These are phyloP conservation scores for Mycothermus thermophilus DNA, from an alignment of 495 filamentous ascomycete species.

Conservation along the genomic window DNA sequence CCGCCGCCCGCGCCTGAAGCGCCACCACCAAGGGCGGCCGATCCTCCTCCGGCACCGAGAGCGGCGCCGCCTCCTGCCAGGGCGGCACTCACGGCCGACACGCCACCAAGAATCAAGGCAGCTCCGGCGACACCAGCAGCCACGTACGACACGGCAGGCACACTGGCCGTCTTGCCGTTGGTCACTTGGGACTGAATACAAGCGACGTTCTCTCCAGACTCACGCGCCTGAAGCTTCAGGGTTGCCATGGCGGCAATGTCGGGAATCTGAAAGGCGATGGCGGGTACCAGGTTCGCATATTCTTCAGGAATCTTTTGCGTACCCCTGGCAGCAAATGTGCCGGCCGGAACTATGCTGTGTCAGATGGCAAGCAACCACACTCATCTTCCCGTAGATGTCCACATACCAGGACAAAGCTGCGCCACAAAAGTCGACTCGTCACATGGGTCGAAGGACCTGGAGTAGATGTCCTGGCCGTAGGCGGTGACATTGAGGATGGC, in stretches of 20 bases:
- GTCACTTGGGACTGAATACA: slow-evolving; percentile 70
- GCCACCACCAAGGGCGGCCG: slow-evolving; percentile 44
- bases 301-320: slow-evolving; percentile 50
- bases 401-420: slow-evolving; percentile 71
- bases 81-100: slow-evolving; percentile 55
- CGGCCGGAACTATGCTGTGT: slow-evolving; percentile 55
- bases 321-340: slow-evolving; percentile 60
- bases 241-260: slow-evolving; percentile 83
- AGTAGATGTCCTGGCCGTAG: slow-evolving; percentile 74
- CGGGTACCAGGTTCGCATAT: slow-evolving; percentile 64
- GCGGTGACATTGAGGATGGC: slow-evolving; percentile 67
- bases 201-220: slow-evolving; percentile 49
- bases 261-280: slow-evolving; percentile 81
- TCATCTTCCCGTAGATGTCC: no score
- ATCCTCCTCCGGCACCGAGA: slow-evolving; percentile 21
- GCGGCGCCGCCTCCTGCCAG: slow-evolving; percentile 31
- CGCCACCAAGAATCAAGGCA: slow-evolving; percentile 58
- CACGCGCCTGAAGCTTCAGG: slow-evolving; percentile 52
- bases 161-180: slow-evolving; percentile 69
- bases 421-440: slow-evolving; percentile 45
- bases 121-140: slow-evolving; percentile 80
- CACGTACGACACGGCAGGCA: slow-evolving; percentile 69
- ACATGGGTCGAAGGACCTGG: slow-evolving; percentile 73
- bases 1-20: slow-evolving; percentile 31
- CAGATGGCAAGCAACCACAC: no score